Conservation (phyloP, 2,329 filamentous ascomycete species). For the Coniosporium tulheliwenetii region DNA sequence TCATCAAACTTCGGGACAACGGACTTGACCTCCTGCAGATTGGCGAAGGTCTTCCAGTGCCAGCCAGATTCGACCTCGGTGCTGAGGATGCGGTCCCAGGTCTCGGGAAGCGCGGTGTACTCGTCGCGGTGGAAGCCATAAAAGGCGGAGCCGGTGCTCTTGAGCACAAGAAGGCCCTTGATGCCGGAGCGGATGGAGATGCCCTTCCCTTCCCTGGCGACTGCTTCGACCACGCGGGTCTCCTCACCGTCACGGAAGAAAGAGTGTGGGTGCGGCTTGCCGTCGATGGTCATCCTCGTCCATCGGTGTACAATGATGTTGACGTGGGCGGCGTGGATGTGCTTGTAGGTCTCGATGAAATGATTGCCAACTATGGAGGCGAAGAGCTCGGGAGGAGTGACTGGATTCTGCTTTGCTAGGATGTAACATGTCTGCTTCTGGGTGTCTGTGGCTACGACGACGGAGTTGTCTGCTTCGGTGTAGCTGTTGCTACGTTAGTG, state of each 20-base stretch:
- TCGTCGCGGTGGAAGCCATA: conserved; percentile 88
- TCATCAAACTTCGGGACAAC: conserved; percentile 55
- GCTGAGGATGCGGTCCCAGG: conserved; percentile 87
- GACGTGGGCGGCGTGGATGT: conserved; percentile 76
- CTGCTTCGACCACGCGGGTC: conserved; percentile 66
- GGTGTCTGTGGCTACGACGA: conserved; percentile 89
- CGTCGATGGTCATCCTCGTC: conserved; percentile 77
- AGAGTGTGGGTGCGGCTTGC: conserved; percentile 84
- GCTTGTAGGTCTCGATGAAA: conserved; percentile 74
- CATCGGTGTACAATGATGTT: conserved; percentile 75
- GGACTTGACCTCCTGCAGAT: conserved; percentile 50
- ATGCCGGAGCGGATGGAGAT: conserved; percentile 67
- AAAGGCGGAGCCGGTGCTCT: conserved; percentile 93
- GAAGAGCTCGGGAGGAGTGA: conserved; percentile 86
- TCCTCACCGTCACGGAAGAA: conserved; percentile 85
- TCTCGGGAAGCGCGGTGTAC: conserved; percentile 79
- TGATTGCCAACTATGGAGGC: conserved; percentile 72
- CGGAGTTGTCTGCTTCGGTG: conserved; percentile 84
- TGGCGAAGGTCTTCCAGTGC: conserved; percentile 63
- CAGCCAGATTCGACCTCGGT: conserved; percentile 82
- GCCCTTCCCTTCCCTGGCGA: conserved; percentile 48
- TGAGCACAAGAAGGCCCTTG: conserved; percentile 71
- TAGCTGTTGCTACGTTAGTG: conserved; percentile 41
- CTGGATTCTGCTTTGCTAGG: conserved; percentile 81
- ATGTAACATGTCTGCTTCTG: conserved; percentile 93